A percentile compares a stretch with the other conserved stretches of the same genome.
phyloP scores from a whole-genome alignment of 495 filamentous ascomycete species.

The Aspergillus mulundensis region DNA sequence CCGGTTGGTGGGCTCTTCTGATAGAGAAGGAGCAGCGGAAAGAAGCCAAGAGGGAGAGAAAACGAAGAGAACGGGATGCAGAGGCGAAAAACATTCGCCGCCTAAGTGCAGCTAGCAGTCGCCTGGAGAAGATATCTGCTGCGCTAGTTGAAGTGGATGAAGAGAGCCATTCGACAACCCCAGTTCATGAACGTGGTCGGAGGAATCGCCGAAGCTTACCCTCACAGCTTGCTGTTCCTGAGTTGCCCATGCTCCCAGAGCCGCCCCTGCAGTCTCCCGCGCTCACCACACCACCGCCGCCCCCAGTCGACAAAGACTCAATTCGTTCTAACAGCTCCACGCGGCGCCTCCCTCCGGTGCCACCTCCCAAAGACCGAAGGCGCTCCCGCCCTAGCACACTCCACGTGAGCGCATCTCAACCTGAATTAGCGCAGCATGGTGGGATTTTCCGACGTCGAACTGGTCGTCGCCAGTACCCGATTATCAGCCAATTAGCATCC shows the following conservation, averaged over 20 bases:
- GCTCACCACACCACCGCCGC: slow-evolving; percentile 42
- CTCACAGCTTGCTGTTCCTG: slow-evolving; percentile 51
- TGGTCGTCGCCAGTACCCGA: slow-evolving; percentile 59
- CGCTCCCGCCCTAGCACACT: slow-evolving; percentile 72
- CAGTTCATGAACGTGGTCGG: slow-evolving; percentile 43
- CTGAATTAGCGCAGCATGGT: slow-evolving; percentile 55
- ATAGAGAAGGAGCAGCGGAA: slow-evolving; percentile 97
- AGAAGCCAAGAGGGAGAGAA: slow-evolving; percentile 74
- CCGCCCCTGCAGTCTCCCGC: slow-evolving; percentile 37
- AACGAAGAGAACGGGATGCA: slow-evolving; percentile 75
- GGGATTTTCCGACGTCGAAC: slow-evolving; percentile 52
- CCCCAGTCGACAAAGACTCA: slow-evolving; percentile 74
- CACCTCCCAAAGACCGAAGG: slow-evolving; percentile 79
- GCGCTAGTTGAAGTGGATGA: slow-evolving; percentile 72
- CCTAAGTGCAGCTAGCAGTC: slow-evolving; percentile 79
- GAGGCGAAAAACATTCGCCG: slow-evolving; percentile 78
- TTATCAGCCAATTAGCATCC: slow-evolving; percentile 73
- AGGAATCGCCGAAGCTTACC: slow-evolving; percentile 55
- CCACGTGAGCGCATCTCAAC: slow-evolving; percentile 71
- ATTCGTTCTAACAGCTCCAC: slow-evolving; percentile 67
- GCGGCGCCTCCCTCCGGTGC: slow-evolving; percentile 68
- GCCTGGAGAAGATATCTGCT: slow-evolving; percentile 72
- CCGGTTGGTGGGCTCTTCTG: slow-evolving; percentile 94
- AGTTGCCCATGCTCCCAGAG: slow-evolving; percentile 72
- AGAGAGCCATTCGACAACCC: slow-evolving; percentile 45